A percentile compares a stretch with the other conserved stretches of the same genome.
Conservation (phyloP, 164 flowering plant species). For the Umbilicus rupestris region DNA sequence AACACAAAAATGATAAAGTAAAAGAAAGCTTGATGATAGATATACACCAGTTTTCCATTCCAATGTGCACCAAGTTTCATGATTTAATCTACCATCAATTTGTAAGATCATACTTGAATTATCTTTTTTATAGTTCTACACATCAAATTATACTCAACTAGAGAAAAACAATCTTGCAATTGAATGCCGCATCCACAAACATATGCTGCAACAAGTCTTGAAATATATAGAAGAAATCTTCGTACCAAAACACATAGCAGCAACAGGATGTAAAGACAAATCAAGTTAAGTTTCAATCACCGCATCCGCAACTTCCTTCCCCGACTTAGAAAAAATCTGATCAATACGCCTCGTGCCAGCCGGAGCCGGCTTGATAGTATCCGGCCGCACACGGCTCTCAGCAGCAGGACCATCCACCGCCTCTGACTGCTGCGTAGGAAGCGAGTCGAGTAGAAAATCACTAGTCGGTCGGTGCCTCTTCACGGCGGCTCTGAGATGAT, state of each 20-base stretch:
- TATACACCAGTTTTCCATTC: too few relatives aligned
- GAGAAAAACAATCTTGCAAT: too few relatives aligned
- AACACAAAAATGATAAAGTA: background rate
- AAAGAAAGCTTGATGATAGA: too few relatives aligned
- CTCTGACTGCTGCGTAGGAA: conserved; percentile 43
- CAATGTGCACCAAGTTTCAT: too few relatives aligned
- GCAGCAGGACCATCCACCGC: conserved; percentile 20
- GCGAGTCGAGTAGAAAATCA: conserved; percentile 83
- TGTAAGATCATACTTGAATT: too few relatives aligned
- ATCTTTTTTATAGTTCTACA: too few relatives aligned
- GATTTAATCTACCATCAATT: too few relatives aligned
- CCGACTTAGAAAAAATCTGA: conserved; percentile 43
- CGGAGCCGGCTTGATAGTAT: conserved; percentile 28
- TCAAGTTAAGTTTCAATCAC: conserved; percentile 16
- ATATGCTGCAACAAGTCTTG: too few relatives aligned
- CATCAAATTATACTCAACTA: too few relatives aligned
- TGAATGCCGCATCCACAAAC: too few relatives aligned
- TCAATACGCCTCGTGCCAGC: conserved; percentile 59
- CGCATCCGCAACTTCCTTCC: conserved; percentile 14
- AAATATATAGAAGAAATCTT: too few relatives aligned
- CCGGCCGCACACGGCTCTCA: conserved; percentile 14
- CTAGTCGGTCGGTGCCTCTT: conserved; percentile 61
- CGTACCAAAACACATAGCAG: background rate
- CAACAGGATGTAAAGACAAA: background rate
- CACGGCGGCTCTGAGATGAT: conserved; percentile 50